Evolutionary conservation across 2,329 filamentous ascomycete species (phyloP), one percentile per base, ranked within the genome.

Genomic region (Harringtonia lauricola): DNA sequence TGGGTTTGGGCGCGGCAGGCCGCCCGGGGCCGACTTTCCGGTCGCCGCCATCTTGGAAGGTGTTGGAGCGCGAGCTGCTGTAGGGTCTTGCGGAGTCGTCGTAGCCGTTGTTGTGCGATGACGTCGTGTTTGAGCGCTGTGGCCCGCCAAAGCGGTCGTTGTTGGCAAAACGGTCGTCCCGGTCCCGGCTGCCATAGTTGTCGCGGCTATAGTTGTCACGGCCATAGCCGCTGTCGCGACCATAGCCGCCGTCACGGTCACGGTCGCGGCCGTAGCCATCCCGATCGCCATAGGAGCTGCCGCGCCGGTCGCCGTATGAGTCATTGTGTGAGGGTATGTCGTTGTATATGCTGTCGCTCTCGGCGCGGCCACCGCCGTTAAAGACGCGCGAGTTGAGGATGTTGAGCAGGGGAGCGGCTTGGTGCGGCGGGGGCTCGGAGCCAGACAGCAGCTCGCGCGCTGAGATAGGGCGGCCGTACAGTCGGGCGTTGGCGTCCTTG

Each of bases 401-500:
- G 50, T 72, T 74, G 75, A 94, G 83, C 41, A 98, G 75, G 13
- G 90, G 85, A 36, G 85, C 84, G 3, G 92, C 86, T 46, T 86
- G 82, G 0, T 84, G 78, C 2, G 92, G 90, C 1, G 88, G 78
- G 35, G 79, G 74, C 33, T 96, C 76, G 29, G 74, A 72, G 29
- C 92, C 92, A 45, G 76, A 78, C 31, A 98, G 76, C 36, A 98
- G 76, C 59, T 95, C 83, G 49, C 73, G 70, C 14, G 92, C 92
- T 9, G 86, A 88, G 62, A 86, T 76, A 48, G 84, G 79, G 46
- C 82, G 78, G 49, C 86, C 86, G 62, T 98, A 98, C 48, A 98
- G 75, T 66, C 94, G 95, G 66, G 95, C 85, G 59, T 98, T 98
- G 54, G 92, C 92, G 64, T 98, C 92, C 65, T 88, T 83, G 51